Percentiles rank a stretch among this genome's conserved stretches.
Evolutionary conservation across 1,284 basidiomycete species (phyloP).

Genomic region (Fomitiporia mediterranea): DNA sequence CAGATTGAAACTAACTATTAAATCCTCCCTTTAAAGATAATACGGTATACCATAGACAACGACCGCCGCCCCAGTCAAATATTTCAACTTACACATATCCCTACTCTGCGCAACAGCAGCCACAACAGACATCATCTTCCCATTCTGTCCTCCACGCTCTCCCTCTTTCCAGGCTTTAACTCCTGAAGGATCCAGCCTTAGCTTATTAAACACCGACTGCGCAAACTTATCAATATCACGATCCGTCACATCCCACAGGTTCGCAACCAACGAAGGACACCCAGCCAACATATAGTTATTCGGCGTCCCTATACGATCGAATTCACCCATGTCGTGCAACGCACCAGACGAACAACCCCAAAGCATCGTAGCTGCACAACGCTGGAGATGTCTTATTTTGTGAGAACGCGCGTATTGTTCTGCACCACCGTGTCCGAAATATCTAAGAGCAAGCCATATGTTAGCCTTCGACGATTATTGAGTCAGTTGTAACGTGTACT

Average conservation of each 20-base stretch:
- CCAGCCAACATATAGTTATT: constrained; percentile 95
- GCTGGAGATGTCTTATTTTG: constrained; percentile 73
- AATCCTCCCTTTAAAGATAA: constrained; percentile 45
- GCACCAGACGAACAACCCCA: constrained; percentile 98
- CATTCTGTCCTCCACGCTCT: constrained; percentile 20
- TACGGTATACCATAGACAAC: constrained; percentile 95
- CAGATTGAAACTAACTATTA: background rate
- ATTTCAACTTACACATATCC: constrained; percentile 82
- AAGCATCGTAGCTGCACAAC: constrained; percentile 92
- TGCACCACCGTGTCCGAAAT: constrained; percentile 95
- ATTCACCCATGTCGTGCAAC: constrained; percentile 87
- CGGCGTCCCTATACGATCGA: constrained; percentile 88
- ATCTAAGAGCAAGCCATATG: constrained; percentile 44
- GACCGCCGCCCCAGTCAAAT: constrained; percentile 93
- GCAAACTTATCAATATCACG: constrained; percentile 94
- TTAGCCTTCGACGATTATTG: background rate
- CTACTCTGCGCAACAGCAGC: constrained; percentile 79
- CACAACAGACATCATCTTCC: constrained; percentile 54
- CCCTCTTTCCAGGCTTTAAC: constrained; percentile 29
- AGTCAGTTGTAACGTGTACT: constrained; percentile 32
- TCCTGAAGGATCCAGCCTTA: constrained; percentile 50
- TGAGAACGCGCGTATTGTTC: constrained; percentile 91
- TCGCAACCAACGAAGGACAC: constrained; percentile 89
- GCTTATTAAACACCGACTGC: constrained; percentile 74
- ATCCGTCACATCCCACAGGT: constrained; percentile 98